Percentiles rank a stretch among this genome's conserved stretches.
phyloP scores from a whole-genome alignment of 352 stramenopile genomes.

The Globisporangium barbulae region DNA sequence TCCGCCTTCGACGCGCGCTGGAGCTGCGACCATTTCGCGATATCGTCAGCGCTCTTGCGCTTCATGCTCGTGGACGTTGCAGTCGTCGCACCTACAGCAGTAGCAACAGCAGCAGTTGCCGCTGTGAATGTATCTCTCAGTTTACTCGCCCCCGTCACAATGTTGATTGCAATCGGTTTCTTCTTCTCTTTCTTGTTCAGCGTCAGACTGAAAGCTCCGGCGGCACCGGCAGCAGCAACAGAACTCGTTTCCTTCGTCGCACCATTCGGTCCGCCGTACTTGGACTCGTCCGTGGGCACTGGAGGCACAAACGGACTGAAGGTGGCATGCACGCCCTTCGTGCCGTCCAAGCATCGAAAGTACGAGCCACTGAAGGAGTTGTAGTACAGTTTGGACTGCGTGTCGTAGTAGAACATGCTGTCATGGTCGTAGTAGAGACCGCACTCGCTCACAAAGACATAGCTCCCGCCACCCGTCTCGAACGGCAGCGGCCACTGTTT shows the following conservation, averaged over 20 bases:
- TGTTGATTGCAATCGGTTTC: conserved; percentile 60
- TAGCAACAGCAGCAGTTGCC: background rate
- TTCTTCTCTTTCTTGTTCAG: conserved; percentile 68
- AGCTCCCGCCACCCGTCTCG: conserved; percentile 73
- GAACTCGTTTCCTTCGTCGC: conserved; percentile 5
- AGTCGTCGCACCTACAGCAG: conserved; percentile 11
- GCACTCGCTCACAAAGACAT: conserved; percentile 60
- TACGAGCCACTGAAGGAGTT: conserved; percentile 69
- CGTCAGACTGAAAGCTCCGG: conserved; percentile 24
- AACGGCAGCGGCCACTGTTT: conserved; percentile 78
- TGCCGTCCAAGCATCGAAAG: conserved; percentile 37
- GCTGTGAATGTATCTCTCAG: conserved; percentile 1
- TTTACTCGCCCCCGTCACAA: conserved; percentile 31
- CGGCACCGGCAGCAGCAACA: background rate
- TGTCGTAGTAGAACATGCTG: conserved; percentile 86
- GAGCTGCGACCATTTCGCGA: conserved; percentile 80
- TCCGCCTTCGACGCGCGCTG: conserved; percentile 31
- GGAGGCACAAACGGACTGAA: conserved; percentile 56
- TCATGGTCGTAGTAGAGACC: conserved; percentile 79
- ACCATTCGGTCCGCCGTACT: conserved; percentile 18
- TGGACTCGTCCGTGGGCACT: conserved; percentile 39
- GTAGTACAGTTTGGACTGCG: conserved; percentile 70
- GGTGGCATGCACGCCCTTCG: conserved; percentile 19
- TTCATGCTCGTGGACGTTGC: conserved; percentile 37
- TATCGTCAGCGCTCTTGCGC: conserved; percentile 74